Evolutionary conservation across 345 rosid genomes (phyloP).

Genomic region (Boechera divaricarpa): DNA sequence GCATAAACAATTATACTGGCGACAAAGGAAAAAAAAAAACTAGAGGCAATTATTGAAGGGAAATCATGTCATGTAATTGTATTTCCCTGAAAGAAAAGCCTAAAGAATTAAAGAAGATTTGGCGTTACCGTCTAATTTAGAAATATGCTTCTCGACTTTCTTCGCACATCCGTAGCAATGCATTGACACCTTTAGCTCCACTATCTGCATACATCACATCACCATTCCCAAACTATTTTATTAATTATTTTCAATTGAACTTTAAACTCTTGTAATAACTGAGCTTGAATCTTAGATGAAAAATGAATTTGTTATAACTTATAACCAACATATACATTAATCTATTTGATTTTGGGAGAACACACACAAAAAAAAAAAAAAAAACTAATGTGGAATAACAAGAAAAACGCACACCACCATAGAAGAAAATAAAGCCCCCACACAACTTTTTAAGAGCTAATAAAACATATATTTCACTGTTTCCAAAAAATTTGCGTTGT

Average conservation of each 20-base stretch:
- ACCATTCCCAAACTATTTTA: slow-evolving; percentile 3
- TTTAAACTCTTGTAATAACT: background rate
- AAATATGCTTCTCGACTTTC: slow-evolving; percentile 87
- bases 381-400: slow-evolving; percentile 20
- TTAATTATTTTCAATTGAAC: background rate
- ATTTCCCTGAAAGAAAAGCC: slow-evolving; percentile 33
- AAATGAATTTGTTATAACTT: background rate
- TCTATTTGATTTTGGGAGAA: slow-evolving; percentile 22
- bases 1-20: background rate
- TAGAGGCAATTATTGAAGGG: slow-evolving; percentile 29
- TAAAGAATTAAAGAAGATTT: slow-evolving; percentile 36
- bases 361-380: background rate
- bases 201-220: slow-evolving; percentile 60
- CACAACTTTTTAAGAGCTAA: slow-evolving; percentile 32
- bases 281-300: background rate
- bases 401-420: slow-evolving; percentile 40
- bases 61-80: slow-evolving; percentile 21
- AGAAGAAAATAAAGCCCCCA: slow-evolving; percentile 22
- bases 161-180: slow-evolving; percentile 94
- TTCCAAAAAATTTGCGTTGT: slow-evolving; percentile 26
- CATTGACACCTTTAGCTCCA: slow-evolving; percentile 85
- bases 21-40: background rate
- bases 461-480: slow-evolving; percentile 38
- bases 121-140: slow-evolving; percentile 77
- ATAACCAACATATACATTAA: background rate